Evolutionary conservation across 2,329 filamentous ascomycete genomes (phyloP), one percentile per base, ranked within the genome.

Genomic region (Lecanicillium sp.): DNA sequence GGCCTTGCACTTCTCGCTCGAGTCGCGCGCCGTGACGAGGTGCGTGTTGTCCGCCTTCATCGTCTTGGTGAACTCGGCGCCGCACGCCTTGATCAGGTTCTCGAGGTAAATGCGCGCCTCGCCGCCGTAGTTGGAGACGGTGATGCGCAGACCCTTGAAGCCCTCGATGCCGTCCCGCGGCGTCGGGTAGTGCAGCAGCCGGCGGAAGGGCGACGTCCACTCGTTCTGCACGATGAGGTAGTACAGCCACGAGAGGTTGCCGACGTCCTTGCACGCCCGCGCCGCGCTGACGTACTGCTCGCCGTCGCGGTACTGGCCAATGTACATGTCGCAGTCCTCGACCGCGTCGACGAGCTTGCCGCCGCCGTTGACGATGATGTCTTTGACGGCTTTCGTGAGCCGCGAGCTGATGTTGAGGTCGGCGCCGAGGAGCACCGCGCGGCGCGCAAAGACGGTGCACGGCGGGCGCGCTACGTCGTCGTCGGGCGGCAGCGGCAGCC

Each of bases 41-140:
- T 98, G 93, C 0, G 90, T 97, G 63, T 98, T 97, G 53, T 96
- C 90, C 55, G 86, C 81, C 65, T 89, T 94, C 81, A 98, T 87
- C 0, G 89, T 94, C 69, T 94, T 95, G 24, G 93, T 98, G 62
- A 89, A 97, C 52, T 86, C 84, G 8, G 87, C 91, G 14, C 93
- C 93, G 14, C 85, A 77, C 20, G 90, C 90, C 51, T 74, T 81
- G 57, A 96, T 86, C 30, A 98, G 75, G 56, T 95, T 97, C 65
- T 97, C 90, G 4, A 98, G 75, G 60, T 97, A 98, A 44, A 89
- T 83, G 39, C 93, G 83, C 14, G 93, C 89, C 65, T 98, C 93
- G 26, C 93, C 93, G 38, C 89, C 89, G 62, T 98, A 98, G 65
- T 97, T 98, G 5, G 93, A 97, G 5, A 98, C 75, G 49, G 90